Evolutionary conservation across 371 early-diverging fungal genomes (phyloP).

Genomic region (Mortierella polycephala): DNA sequence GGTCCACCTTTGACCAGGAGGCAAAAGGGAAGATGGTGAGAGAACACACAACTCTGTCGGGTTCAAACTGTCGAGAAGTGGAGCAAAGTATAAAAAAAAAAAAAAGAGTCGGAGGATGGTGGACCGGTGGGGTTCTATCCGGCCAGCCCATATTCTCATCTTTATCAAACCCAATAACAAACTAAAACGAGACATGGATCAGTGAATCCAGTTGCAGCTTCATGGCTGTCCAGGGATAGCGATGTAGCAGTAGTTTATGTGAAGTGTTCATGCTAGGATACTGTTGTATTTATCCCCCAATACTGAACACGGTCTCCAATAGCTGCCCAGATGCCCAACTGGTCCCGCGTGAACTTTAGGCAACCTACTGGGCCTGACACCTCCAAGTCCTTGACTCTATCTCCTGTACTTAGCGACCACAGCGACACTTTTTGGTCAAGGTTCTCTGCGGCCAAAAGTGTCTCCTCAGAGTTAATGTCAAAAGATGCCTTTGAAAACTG

Average conservation of each 20-base stretch:
- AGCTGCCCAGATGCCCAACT: constrained; percentile 32
- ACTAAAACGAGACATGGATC: neutral
- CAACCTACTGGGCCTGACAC: constrained; percentile 11
- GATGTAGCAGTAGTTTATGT: constrained; percentile 3
- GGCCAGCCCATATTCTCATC: constrained; percentile 19
- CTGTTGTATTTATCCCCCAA: constrained; percentile 14
- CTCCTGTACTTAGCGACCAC: constrained; percentile 42
- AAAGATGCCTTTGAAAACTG: constrained; percentile 31
- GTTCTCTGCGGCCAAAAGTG: constrained; percentile 33
- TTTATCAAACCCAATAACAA: neutral
- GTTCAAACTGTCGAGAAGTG: constrained; percentile 10
- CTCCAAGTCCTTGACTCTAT: constrained; percentile 33
- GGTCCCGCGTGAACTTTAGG: constrained; percentile 19
- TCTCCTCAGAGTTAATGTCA: constrained; percentile 29
- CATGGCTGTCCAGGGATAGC: constrained; percentile 20
- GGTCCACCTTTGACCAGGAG: too few relatives aligned
- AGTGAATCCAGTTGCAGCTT: neutral
- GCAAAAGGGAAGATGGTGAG: too few relatives aligned
- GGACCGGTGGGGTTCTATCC: constrained; percentile 23
- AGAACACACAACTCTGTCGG: neutral
- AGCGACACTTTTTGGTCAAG: constrained; percentile 26
- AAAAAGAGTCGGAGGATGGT: constrained; percentile 4
- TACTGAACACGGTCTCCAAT: constrained; percentile 23
- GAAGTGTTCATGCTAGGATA: too few relatives aligned
- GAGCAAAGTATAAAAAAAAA: neutral